Evolutionary conservation across 345 rosid genomes (phyloP), one percentile per base, ranked within the genome.

Genomic region (Eucalyptus virginea): DNA sequence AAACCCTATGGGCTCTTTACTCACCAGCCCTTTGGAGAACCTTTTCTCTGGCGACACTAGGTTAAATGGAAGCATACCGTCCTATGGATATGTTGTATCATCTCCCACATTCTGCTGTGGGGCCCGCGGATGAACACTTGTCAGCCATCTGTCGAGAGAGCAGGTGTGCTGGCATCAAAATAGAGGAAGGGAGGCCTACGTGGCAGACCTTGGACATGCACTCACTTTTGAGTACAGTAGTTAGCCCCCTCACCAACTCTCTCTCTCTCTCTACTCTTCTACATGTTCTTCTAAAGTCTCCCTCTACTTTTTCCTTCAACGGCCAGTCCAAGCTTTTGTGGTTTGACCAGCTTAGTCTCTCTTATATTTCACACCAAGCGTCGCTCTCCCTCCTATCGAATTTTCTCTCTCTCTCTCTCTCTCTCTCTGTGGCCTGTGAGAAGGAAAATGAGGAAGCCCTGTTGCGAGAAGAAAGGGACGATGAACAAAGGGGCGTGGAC

Each of bases 401-500:
- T 4, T 51, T 44, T 83, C 34, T 37, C 49, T 28, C 48, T 40
- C 47, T 42, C 86, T 40, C 87, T 47, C 40, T 48, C 54, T 52
- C 47, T 40, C 37, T 34, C 34, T 32, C 16, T 45, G 0, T 47
- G 34, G 51, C 56, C 51, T 86, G 1, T 0, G 13, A 28, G 40
- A 86, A 85, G 18, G 87, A 6, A 86, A 50, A 86, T 91, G 93
- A 92, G 93, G 89, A 91, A 89, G 17, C 92, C 90, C 8, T 77
- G 89, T 77, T 48, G 89, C n/a, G 89, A 91, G 51, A 88, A 89
- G 58, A 86, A 77, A 16, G 88, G 60, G 44, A 51, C 34, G 21
- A 85, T 45, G 52, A 91, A 89, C 86, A 89, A 86, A 87, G 93
- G 93, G 30, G 91, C 93, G 30, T 92, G 92, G 93, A 80, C 89